These are phyloP conservation scores for Bipolaris victoriae DNA, from an alignment of 2,329 filamentous ascomycete species.

Conservation along the genomic window DNA sequence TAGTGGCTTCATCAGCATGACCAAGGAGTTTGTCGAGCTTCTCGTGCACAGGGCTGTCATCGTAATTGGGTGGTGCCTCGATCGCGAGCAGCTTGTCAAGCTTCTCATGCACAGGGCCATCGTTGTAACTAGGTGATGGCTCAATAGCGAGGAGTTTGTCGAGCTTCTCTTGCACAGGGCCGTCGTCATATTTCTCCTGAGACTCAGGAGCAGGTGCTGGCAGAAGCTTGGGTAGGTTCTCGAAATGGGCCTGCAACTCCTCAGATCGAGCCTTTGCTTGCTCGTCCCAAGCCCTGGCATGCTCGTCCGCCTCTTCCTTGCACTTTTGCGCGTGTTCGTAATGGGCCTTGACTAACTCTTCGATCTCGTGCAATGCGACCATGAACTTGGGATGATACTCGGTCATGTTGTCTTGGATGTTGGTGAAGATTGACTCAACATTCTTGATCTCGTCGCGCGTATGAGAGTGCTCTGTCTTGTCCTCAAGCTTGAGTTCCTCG, in stretches of 20 bases:
- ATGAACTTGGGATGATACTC: slow-evolving; percentile 91
- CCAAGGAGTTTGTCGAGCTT: slow-evolving; percentile 63
- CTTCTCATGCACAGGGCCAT: slow-evolving; percentile 61
- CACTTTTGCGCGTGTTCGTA: slow-evolving; percentile 81
- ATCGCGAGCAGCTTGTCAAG: slow-evolving; percentile 59
- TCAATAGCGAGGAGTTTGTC: slow-evolving; percentile 59
- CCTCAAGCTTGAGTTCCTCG: slow-evolving; percentile 77
- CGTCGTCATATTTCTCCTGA: slow-evolving; percentile 61
- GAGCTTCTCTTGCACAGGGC: slow-evolving; percentile 61
- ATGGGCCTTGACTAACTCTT: slow-evolving; percentile 81
- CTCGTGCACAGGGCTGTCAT: slow-evolving; percentile 63
- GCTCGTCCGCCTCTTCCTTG: slow-evolving; percentile 53
- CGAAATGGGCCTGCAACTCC: slow-evolving; percentile 51
- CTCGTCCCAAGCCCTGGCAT: slow-evolving; percentile 51
- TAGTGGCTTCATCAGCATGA: slow-evolving; percentile 65
- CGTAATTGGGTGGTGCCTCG: slow-evolving; percentile 24
- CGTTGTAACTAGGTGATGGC: slow-evolving; percentile 36
- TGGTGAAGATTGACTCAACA: slow-evolving; percentile 73
- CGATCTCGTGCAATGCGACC: slow-evolving; percentile 83
- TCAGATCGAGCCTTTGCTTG: slow-evolving; percentile 53
- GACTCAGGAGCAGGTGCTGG: slow-evolving; percentile 48
- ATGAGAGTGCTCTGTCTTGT: slow-evolving; percentile 78
- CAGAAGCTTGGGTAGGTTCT: slow-evolving; percentile 53
- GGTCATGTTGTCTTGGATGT: slow-evolving; percentile 76
- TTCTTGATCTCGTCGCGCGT: slow-evolving; percentile 82